Base-by-base conservation (phyloP, 1,284 basidiomycete genomes). In the Acaromyces ingoldii region DNA sequence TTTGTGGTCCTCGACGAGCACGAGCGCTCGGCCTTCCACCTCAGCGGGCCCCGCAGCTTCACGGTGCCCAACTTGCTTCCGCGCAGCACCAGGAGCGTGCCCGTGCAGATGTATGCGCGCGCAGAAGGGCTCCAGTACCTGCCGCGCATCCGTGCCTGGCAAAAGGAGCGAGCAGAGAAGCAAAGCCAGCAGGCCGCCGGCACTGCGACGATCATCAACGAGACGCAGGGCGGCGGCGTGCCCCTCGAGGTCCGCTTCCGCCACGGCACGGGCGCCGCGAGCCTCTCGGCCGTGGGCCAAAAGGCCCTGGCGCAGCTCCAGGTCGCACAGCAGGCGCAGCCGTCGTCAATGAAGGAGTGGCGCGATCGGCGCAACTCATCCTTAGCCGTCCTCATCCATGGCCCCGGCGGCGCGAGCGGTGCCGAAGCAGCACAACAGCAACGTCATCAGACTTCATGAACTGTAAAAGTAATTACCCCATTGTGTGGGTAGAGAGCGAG, bases 41-140 rank as follows among this genome's bases (percentile, higher is more conserved):
- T 49, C 6, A 19, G n/a, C n/a, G 38, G 37, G 10, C 48, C 38
- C 19, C 29, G 34, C 26, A 44, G n/a, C n/a, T 40, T 49, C 15
- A 49, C 24, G 5, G 36, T 49, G 13, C 48, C 48, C 7, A 30
- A 25, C 5, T n/a, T 49, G 24, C 28, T 49, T 10, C 30, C 48
- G 29, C 38, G 34, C 17, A 43, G 33, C 26, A 49, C 48, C n/a
- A 36, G 48, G 19, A 43, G 33, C n/a, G 48, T 49, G 15, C 48
- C 48, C 1, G 17, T 49, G 19, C 42, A 45, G 30, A 22, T 38
- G 37, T 11, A n/a, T 7, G 37, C 37, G 37, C 25, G 38, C 6
- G 48, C 48, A 7, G 38, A 37, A 21, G 48, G 34, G 9, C 26
- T 28, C 11, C 39, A 26, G 17, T 11, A 13, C 17, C 15, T 49